Conservation (phyloP, 257 asterid genomes). For the Jasminum sambac region DNA sequence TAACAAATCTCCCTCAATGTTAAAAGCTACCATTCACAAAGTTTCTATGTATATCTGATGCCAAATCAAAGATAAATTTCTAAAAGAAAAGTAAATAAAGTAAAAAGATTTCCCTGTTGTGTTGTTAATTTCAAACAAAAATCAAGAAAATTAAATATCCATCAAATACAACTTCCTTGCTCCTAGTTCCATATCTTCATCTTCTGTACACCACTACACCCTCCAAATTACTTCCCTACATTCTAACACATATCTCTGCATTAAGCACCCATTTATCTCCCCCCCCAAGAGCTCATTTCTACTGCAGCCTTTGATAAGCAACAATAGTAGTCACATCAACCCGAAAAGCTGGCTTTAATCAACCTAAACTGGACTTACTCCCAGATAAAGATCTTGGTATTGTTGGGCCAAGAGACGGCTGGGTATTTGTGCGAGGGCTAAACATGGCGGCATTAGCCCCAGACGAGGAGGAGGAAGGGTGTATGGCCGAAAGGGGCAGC, state of each 20-base stretch:
- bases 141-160: slow-evolving; percentile 20
- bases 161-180: slow-evolving; percentile 33
- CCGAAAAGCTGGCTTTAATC: slow-evolving; percentile 28
- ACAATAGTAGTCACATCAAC: slow-evolving; percentile 22
- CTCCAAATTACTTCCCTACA: slow-evolving; percentile 39
- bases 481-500: slow-evolving; percentile 75
- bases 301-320: slow-evolving; percentile 25
- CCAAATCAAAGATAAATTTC: too few relatives aligned
- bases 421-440: slow-evolving; percentile 57
- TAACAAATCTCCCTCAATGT: too few relatives aligned
- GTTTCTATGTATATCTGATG: too few relatives aligned
- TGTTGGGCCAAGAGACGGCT: slow-evolving; percentile 60
- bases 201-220: slow-evolving; percentile 33
- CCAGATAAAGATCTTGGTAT: slow-evolving; percentile 75
- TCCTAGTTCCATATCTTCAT: slow-evolving; percentile 31
- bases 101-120: too few relatives aligned
- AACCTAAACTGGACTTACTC: slow-evolving; percentile 73
- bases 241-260: slow-evolving; percentile 16
- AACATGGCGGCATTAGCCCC: slow-evolving; percentile 37
- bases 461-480: slow-evolving; percentile 66
- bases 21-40: too few relatives aligned
- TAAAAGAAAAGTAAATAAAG: not conserved
- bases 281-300: slow-evolving; percentile 21
- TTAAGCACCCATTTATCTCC: slow-evolving; percentile 17
- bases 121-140: not conserved